Percentiles rank a stretch among this genome's conserved stretches.
phyloP scores from a whole-genome alignment of 2,329 filamentous ascomycete genomes.

The Microascus cirrosus region DNA sequence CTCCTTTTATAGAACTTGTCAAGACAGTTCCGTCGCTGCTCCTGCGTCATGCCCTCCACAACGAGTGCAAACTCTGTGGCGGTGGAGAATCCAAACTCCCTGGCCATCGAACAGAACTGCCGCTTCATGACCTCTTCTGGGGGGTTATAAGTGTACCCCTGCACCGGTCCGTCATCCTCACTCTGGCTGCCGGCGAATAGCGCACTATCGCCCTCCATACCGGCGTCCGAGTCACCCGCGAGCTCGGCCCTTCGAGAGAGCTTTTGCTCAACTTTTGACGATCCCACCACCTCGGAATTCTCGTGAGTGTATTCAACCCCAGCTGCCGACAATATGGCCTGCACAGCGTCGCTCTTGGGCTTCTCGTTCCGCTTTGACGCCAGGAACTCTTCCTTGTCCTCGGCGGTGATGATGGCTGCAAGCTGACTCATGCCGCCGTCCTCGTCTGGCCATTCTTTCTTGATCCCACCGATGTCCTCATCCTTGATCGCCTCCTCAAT shows the following conservation, averaged over 20 bases:
- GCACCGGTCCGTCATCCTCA: constrained; percentile 16
- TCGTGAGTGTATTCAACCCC: constrained; percentile 95
- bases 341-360: constrained; percentile 59
- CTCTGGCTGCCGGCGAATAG: constrained; percentile 46
- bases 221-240: constrained; percentile 29
- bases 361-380: constrained; percentile 23
- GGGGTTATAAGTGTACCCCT: constrained; percentile 51
- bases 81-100: constrained; percentile 62
- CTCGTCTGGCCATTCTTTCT: constrained; percentile 29
- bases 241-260: constrained; percentile 68
- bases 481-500: constrained; percentile 49
- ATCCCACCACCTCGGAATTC: constrained; percentile 88
- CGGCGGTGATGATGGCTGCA: constrained; percentile 37
- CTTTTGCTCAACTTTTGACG: constrained; percentile 80
- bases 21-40: constrained; percentile 65
- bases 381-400: constrained; percentile 29
- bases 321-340: constrained; percentile 77
- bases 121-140: constrained; percentile 61
- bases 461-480: constrained; percentile 30
- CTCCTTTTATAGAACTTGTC: constrained; percentile 69
- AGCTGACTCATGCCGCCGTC: constrained; percentile 64
- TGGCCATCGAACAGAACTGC: constrained; percentile 88
- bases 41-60: constrained; percentile 84
- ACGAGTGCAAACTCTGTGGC: constrained; percentile 79
- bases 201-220: constrained; percentile 37